phyloP scores from a whole-genome alignment of 331 rosid genomes.

The Stylosanthes scabra region DNA sequence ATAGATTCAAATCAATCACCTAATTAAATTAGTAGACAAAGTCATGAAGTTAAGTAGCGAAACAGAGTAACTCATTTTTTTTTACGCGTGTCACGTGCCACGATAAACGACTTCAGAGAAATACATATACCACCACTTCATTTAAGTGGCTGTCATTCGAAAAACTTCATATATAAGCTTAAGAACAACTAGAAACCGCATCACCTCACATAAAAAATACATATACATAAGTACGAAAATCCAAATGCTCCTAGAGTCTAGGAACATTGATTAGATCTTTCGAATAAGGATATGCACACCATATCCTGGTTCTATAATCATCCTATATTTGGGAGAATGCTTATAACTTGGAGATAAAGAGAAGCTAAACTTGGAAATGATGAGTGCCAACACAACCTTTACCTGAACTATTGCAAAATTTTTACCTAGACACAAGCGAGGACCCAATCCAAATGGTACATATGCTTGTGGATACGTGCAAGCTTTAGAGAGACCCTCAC shows the following conservation, averaged over 20 bases:
- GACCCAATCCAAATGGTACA: constrained; percentile 84
- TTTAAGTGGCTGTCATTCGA: no score
- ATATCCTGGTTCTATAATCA: constrained; percentile 88
- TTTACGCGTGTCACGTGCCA: no score
- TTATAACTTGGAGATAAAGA: constrained; percentile 72
- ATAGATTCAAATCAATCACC: no score
- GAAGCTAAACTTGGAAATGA: constrained; percentile 71
- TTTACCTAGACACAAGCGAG: constrained; percentile 82
- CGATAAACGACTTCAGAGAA: no score
- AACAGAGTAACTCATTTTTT: no score
- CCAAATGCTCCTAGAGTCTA: neutral
- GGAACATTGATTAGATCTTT: constrained; percentile 37
- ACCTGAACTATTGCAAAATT: constrained; percentile 83
- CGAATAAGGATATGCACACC: constrained; percentile 64
- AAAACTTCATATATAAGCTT: neutral
- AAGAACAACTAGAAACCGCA: neutral
- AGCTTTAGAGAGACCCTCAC: constrained; percentile 73
- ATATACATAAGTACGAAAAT: neutral
- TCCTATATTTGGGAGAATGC: constrained; percentile 78
- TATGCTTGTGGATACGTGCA: constrained; percentile 77
- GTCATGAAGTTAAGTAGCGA: no score
- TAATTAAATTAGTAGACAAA: no score
- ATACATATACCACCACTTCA: no score
- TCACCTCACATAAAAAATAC: no score
- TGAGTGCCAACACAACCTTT: constrained; percentile 71